Percentiles rank a stretch among this genome's conserved stretches.
These are phyloP conservation scores for Cladosporium cucumerinum DNA, from an alignment of 2,329 filamentous ascomycete species.

Conservation along the genomic window DNA sequence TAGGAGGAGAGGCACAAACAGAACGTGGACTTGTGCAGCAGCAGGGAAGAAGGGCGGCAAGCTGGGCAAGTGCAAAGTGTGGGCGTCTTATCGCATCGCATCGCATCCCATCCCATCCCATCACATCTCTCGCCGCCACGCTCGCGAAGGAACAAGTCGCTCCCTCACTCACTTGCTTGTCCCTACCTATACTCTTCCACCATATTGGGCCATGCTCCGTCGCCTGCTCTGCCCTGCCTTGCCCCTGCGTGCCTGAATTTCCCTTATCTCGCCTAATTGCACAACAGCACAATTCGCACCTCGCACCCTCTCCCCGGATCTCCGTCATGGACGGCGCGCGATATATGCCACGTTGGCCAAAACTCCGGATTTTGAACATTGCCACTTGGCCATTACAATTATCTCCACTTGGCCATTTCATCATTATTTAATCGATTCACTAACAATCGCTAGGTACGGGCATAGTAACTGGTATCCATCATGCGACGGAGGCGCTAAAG, in stretches of 20 bases:
- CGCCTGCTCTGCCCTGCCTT: background rate
- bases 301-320: background rate
- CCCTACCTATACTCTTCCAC: conserved; percentile 6
- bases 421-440: no score
- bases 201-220: background rate
- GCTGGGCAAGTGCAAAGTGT: background rate
- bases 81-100: background rate
- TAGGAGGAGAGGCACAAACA: background rate
- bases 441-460: no score
- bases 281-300: background rate
- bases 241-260: conserved; percentile 14
- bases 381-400: no score
- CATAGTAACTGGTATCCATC: no score
- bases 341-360: no score
- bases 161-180: background rate
- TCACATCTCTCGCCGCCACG: no score
- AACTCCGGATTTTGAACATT: no score
- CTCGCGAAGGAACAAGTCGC: background rate
- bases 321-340: no score
- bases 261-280: conserved; percentile 17
- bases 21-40: background rate
- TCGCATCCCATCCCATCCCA: background rate
- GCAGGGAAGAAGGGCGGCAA: background rate
- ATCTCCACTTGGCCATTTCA: no score
- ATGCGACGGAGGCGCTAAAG: no score